A percentile compares a stretch with the other conserved stretches of the same genome.
phyloP scores from a whole-genome alignment of 129 eudicot genomes.

The Escallonia rubra region DNA sequence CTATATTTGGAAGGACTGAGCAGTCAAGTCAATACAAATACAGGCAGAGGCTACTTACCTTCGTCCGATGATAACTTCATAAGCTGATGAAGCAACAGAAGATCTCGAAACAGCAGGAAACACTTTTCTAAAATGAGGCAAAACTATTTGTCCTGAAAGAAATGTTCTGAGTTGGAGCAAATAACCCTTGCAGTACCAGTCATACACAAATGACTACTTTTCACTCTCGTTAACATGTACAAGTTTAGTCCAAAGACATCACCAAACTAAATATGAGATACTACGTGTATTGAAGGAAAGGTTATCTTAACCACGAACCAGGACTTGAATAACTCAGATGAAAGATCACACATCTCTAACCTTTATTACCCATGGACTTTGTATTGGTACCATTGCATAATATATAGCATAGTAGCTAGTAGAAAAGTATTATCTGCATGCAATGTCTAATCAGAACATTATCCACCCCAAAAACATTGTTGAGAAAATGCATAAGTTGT shows the following conservation, averaged over 20 bases:
- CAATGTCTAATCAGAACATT: not conserved
- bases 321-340: no score
- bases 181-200: not conserved
- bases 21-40: not conserved
- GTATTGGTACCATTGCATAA: no score
- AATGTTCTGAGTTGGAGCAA: not conserved
- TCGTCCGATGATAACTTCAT: constrained; percentile 79
- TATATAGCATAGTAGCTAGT: no score
- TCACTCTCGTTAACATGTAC: no score
- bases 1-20: not conserved
- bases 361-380: no score
- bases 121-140: constrained; percentile 55
- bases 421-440: no score
- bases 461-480: not conserved
- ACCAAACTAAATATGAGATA: no score
- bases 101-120: constrained; percentile 51
- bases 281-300: no score
- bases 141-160: constrained; percentile 64
- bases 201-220: no score
- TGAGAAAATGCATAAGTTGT: not conserved
- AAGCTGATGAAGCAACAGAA: constrained; percentile 50
- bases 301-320: no score
- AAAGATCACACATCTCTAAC: no score
- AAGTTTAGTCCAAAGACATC: no score
- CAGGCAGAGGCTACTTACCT: constrained; percentile 37